Conservation (phyloP, 1,284 basidiomycete genomes). For the Cutaneotrichosporon sp. region DNA sequence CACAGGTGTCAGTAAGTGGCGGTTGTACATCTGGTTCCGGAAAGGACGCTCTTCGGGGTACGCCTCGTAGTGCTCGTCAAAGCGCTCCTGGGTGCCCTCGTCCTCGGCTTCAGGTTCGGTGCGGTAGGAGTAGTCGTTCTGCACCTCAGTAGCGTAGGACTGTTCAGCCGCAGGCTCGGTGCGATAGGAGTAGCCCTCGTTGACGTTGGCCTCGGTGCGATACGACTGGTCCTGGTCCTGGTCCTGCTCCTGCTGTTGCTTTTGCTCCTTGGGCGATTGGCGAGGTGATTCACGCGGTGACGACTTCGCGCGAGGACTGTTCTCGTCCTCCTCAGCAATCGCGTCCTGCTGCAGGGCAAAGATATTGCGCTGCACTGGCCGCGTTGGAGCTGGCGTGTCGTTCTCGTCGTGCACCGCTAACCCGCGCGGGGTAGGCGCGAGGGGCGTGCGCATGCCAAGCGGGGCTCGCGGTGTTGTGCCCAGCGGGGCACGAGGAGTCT, state of each 20-base stretch:
- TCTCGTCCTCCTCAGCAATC: constrained; percentile 24
- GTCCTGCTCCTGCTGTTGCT: not conserved
- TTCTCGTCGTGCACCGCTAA: constrained; percentile 45
- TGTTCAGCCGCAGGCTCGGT: constrained; percentile 13
- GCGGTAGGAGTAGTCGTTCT: constrained; percentile 13
- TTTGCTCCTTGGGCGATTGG: not conserved
- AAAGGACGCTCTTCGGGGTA: constrained; percentile 8
- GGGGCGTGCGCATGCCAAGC: constrained; percentile 25
- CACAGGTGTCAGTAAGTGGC: constrained; percentile 87
- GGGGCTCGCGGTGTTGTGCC: constrained; percentile 8
- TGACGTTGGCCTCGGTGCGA: not conserved
- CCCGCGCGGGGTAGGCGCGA: constrained; percentile 32
- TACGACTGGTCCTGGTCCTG: not conserved
- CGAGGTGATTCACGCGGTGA: not conserved
- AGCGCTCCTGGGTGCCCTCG: constrained; percentile 12
- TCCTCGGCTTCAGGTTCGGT: constrained; percentile 20
- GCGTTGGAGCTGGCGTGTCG: constrained; percentile 19
- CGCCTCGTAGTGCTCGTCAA: constrained; percentile 22
- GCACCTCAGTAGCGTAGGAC: constrained; percentile 7
- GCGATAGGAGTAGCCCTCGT: constrained; percentile 13
- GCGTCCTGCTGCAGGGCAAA: constrained; percentile 16
- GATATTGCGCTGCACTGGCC: constrained; percentile 19
- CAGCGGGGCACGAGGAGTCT: constrained; percentile 24
- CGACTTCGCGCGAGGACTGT: not conserved
- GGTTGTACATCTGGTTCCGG: constrained; percentile 42